These are phyloP conservation scores for Aspergillus coremiiformis DNA, from an alignment of 495 filamentous ascomycete species.

Conservation along the genomic window DNA sequence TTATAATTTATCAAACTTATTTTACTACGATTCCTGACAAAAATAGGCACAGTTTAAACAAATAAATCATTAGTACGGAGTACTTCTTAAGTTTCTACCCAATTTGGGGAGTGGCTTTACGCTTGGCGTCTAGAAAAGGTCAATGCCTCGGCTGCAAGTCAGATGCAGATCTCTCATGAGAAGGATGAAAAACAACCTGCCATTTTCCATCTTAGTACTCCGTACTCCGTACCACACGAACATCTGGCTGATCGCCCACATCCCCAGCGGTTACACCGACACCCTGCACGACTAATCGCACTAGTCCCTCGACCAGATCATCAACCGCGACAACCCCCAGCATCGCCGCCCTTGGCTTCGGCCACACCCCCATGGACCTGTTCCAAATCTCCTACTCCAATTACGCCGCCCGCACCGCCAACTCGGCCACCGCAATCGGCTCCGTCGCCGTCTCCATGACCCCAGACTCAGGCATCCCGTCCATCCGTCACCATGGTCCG, in stretches of 20 bases:
- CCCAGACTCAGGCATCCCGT: constrained; percentile 43
- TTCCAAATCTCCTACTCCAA: constrained; percentile 48
- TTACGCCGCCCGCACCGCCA: constrained; percentile 25
- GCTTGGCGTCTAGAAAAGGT: background rate
- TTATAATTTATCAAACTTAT: background rate
- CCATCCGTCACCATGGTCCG: constrained; percentile 47
- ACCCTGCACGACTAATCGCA: constrained; percentile 46
- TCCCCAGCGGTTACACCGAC: constrained; percentile 41
- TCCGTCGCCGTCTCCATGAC: constrained; percentile 50
- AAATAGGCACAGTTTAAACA: background rate
- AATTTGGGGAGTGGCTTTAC: background rate
- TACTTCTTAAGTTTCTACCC: too few relatives aligned
- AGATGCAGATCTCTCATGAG: background rate
- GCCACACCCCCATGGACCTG: constrained; percentile 50
- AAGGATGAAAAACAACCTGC: too few relatives aligned
- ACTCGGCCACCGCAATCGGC: constrained; percentile 38
- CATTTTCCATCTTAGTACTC: too few relatives aligned
- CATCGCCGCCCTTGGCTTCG: constrained; percentile 51
- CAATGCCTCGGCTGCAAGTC: background rate
- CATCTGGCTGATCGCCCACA: constrained; percentile 49
- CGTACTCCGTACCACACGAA: too few relatives aligned
- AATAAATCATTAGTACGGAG: too few relatives aligned
- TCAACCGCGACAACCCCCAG: constrained; percentile 44
- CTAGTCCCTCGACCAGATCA: constrained; percentile 48
- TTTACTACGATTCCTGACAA: background rate